Percentiles rank a stretch among this genome's conserved stretches.
Evolutionary conservation across 1,284 basidiomycete species (phyloP).

Genomic region (Marasmius tenuissimus): DNA sequence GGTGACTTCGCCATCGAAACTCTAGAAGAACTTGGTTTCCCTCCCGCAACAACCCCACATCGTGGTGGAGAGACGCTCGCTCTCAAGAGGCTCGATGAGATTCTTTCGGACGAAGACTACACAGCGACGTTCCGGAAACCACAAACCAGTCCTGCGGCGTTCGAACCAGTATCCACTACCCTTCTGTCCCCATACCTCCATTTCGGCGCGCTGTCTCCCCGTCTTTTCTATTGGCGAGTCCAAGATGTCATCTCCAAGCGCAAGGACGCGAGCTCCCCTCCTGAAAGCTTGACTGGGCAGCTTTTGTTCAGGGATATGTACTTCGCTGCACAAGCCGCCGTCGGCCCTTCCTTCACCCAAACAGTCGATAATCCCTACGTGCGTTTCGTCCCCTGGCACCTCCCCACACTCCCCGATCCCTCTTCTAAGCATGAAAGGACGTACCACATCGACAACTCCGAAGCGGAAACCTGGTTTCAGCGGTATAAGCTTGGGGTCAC

Average conservation of each 20-base stretch:
- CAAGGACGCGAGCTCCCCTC: conserved; percentile 13
- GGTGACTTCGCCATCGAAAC: conserved; percentile 44
- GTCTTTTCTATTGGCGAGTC: conserved; percentile 39
- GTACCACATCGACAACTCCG: conserved; percentile 13
- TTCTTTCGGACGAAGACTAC: conserved; percentile 34
- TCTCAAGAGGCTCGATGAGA: conserved; percentile 33
- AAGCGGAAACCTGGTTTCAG: conserved; percentile 13
- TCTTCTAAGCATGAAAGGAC: neutral
- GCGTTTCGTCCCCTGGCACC: conserved; percentile 14
- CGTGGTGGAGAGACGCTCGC: conserved; percentile 48
- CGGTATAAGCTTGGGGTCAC: conserved; percentile 35
- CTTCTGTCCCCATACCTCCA: conserved; percentile 27
- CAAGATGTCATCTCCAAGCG: conserved; percentile 30
- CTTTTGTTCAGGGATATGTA: conserved; percentile 18
- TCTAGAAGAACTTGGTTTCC: conserved; percentile 42
- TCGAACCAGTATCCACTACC: conserved; percentile 34
- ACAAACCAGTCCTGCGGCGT: conserved; percentile 39
- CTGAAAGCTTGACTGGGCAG: conserved; percentile 20
- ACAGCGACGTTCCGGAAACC: conserved; percentile 49
- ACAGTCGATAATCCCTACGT: conserved; percentile 26
- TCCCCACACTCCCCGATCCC: conserved; percentile 2
- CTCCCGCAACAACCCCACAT: conserved; percentile 38
- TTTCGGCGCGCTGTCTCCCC: conserved; percentile 45
- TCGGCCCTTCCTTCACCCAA: conserved; percentile 17
- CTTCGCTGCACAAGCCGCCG: conserved; percentile 16